Evolutionary conservation across 176 grass and related monocot species (phyloP).

Genomic region (Pontederia paniculata): DNA sequence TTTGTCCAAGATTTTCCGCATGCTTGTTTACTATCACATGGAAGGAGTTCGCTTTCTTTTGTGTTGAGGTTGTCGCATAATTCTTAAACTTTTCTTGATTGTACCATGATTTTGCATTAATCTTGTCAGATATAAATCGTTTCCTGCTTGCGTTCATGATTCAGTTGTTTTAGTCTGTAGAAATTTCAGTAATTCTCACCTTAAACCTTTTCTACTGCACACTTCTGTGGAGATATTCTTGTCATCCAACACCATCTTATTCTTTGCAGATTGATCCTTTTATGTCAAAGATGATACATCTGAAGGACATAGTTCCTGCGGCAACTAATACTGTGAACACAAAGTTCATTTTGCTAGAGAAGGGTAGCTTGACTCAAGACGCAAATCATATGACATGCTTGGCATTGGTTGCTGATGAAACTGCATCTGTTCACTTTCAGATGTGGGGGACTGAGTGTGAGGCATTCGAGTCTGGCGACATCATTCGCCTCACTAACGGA

Average conservation of each 20-base stretch:
- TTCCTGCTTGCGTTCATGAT: too few species aligned
- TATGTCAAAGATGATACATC: slow-evolving; percentile 11
- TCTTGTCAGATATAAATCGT: too few species aligned
- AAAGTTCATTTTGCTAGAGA: slow-evolving; percentile 62
- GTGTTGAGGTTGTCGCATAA: too few species aligned
- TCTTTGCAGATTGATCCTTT: slow-evolving; percentile 5
- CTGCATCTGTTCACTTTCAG: slow-evolving; percentile 62
- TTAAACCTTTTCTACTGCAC: too few species aligned
- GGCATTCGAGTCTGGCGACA: slow-evolving; percentile 60
- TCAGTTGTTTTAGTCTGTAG: too few species aligned
- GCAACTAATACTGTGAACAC: slow-evolving; percentile 66
- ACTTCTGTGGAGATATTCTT: too few species aligned
- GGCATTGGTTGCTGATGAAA: slow-evolving; percentile 55
- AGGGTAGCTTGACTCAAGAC: slow-evolving; percentile 13
- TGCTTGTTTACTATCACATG: too few species aligned
- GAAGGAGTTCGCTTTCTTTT: too few species aligned
- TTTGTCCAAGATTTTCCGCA: too few species aligned
- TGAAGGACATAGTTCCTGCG: slow-evolving; percentile 54
- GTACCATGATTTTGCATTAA: too few species aligned
- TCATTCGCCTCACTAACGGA: slow-evolving; percentile 47
- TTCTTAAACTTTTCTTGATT: too few species aligned
- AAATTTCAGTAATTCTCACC: too few species aligned
- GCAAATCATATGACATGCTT: slow-evolving; percentile 44
- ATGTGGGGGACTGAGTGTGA: slow-evolving; percentile 66
- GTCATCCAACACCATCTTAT: not conserved